Base-by-base conservation (phyloP, 495 filamentous ascomycete genomes). In the Hypoxylon fragiforme region DNA sequence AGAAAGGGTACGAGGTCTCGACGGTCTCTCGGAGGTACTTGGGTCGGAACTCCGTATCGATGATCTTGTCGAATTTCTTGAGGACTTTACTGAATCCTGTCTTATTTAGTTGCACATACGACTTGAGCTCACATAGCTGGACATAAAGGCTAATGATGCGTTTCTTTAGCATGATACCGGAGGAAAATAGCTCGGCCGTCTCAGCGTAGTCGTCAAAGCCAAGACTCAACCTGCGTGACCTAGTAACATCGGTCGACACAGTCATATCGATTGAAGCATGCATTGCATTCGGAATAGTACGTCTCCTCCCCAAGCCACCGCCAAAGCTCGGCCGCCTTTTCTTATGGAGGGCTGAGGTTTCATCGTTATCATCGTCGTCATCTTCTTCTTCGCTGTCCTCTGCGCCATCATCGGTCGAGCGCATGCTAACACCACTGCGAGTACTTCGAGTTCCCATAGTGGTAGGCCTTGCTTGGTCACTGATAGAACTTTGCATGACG, bases 51-150 rank as follows among this genome's bases (percentile, higher is more conserved):
- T 81, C 84, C 30, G 85, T 85, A 65, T 97, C 86, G 22, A 94
- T 74, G 43, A 88, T 97, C 78, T 99, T 99, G 76, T 99, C 94
- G 65, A 94, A 99, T 69, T 99, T 99, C 76, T 99, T 99, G 59
- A 96, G 71, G 2, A 91, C 91, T 72, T 99, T 99, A 34, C 84
- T 80, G 71, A 99, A 99, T 2, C 94, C 94, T 0, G 94, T 99
- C 71, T 85, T 86, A 76, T 99, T 99, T 35, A 99, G 78, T 72
- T 99, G 94, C 44, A 94, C 84, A 67, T 92, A 99, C 11, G 92
- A 96, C 67, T 95, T 90, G 48, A 99, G 81, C 59, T 96, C 94
- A 73, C 94, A 96, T n/a, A 97, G 73, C 49, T 88, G 86, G 43
- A 97, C 95, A 62, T 96, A 99, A 42, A 89, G 73, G 62, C 85